phyloP scores from a whole-genome alignment of 257 asterid genomes.

The Solanum peruvianum region DNA sequence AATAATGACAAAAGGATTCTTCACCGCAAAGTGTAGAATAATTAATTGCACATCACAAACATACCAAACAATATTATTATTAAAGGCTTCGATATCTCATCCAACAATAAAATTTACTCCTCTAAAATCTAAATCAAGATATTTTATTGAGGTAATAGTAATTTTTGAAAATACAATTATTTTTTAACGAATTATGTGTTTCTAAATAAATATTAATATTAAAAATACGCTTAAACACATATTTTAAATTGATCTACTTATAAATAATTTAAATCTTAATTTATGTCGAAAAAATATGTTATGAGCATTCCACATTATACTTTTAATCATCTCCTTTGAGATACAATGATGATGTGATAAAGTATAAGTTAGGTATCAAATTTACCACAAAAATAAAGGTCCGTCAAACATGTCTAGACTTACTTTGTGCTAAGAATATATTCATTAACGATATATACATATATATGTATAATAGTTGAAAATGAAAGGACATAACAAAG shows the following conservation, averaged over 20 bases:
- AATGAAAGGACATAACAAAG: background rate
- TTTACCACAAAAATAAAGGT: background rate
- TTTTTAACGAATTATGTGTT: background rate
- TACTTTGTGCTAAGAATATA: background rate
- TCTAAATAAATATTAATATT: background rate
- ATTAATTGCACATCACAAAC: background rate
- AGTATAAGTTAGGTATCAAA: background rate
- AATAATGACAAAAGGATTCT: background rate
- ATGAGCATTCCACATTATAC: background rate
- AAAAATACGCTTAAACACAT: background rate
- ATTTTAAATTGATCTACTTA: background rate
- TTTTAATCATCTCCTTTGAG: background rate
- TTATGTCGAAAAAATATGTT: background rate
- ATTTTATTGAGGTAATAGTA: background rate
- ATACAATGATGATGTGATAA: background rate
- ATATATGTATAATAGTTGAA: background rate
- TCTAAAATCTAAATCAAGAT: background rate
- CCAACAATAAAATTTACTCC: background rate
- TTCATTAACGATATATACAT: background rate
- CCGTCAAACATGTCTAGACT: background rate
- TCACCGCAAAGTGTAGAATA: background rate
- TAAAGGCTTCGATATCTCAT: background rate
- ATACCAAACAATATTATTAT: background rate
- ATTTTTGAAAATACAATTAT: background rate
- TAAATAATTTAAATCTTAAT: background rate